phyloP scores from a whole-genome alignment of 345 rosid species.

The Eutrema japonicum region DNA sequence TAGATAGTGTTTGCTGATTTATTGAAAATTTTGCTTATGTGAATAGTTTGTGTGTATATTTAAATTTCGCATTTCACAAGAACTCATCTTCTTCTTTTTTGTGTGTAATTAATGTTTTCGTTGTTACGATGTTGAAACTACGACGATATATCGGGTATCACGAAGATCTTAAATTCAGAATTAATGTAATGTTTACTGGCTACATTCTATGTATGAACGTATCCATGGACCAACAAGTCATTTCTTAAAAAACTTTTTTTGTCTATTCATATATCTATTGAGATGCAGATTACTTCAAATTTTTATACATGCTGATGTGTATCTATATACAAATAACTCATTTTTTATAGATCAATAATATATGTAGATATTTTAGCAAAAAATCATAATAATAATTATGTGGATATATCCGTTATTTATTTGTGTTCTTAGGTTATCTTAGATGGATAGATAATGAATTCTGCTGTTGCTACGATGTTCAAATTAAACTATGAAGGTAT shows the following conservation, averaged over 20 bases:
- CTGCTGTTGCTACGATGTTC: constrained; percentile 10
- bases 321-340: neutral
- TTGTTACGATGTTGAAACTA: constrained; percentile 32
- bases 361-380: neutral
- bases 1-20: neutral
- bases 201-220: constrained; percentile 10
- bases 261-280: neutral
- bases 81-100: neutral
- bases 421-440: neutral
- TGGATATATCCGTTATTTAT: neutral
- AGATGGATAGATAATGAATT: neutral
- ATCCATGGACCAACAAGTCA: constrained; percentile 12
- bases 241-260: neutral
- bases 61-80: constrained; percentile 3
- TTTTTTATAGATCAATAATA: neutral
- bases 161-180: neutral
- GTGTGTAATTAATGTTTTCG: constrained; percentile 22
- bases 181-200: neutral
- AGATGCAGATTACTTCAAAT: neutral
- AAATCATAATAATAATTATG: neutral
- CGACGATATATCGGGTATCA: constrained; percentile 20
- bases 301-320: constrained; percentile 11
- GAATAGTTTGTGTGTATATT: neutral
- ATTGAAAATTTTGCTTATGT: neutral
- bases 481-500: neutral